Evolutionary conservation across 805 yeast species (phyloP).

Genomic region (Metschnikowia anglica): DNA sequence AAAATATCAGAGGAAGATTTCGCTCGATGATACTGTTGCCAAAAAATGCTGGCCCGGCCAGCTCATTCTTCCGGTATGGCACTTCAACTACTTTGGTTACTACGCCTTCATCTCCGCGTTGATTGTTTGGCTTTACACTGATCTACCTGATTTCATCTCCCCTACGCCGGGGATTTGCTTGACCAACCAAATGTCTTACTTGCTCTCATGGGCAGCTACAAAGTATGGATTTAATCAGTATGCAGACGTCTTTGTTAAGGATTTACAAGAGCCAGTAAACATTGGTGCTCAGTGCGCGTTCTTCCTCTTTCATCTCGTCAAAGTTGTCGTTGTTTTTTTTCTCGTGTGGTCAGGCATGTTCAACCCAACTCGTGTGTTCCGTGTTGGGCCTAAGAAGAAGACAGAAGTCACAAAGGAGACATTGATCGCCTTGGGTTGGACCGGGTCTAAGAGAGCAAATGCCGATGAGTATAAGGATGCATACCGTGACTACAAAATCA

Average conservation of each 20-base stretch:
- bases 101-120: constrained; percentile 43
- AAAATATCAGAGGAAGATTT: constrained; percentile 45
- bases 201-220: constrained; percentile 23
- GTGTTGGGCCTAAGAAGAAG: constrained; percentile 28
- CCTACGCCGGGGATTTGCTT: constrained; percentile 92
- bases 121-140: constrained; percentile 82
- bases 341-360: constrained; percentile 67
- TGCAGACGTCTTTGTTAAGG: constrained; percentile 50
- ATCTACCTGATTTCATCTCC: constrained; percentile 81
- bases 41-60: constrained; percentile 88
- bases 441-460: constrained; percentile 79
- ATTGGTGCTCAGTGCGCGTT: constrained; percentile 60
- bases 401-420: constrained; percentile 48
- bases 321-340: constrained; percentile 54
- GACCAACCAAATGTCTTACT: constrained; percentile 53
- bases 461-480: constrained; percentile 67
- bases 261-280: constrained; percentile 42
- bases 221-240: constrained; percentile 40
- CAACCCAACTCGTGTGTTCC: constrained; percentile 59
- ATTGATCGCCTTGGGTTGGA: constrained; percentile 80
- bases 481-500: constrained; percentile 63
- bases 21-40: constrained; percentile 48
- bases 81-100: constrained; percentile 43
- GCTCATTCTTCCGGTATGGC: constrained; percentile 75
- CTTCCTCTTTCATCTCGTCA: constrained; percentile 69